Conservation (phyloP, 345 rosid genomes). For the Gossypium turneri region DNA sequence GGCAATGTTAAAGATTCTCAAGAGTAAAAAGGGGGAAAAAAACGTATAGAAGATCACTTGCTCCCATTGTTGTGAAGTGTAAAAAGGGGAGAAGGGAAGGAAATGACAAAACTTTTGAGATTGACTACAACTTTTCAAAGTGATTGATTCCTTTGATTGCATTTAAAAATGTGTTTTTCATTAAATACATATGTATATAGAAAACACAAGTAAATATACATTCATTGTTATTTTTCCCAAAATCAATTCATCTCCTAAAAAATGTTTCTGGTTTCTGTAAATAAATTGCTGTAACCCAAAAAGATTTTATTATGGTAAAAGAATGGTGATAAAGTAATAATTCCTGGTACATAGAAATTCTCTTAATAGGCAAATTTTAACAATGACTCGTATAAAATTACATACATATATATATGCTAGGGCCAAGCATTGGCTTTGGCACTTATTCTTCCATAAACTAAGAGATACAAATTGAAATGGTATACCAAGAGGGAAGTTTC, state of each 20-base stretch:
- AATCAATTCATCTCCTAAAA: constrained; percentile 15
- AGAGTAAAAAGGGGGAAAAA: constrained; percentile 19
- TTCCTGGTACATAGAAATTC: not conserved
- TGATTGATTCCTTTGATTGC: not conserved
- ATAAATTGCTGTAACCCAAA: not conserved
- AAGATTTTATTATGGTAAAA: not conserved
- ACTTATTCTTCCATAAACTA: not conserved
- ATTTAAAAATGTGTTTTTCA: not conserved
- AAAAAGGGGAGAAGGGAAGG: constrained; percentile 1
- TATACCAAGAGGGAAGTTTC: not conserved
- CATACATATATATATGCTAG: not conserved
- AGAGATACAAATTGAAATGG: not conserved
- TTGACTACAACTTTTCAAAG: not conserved
- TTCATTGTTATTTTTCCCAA: not conserved
- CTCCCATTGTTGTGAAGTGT: constrained; percentile 24
- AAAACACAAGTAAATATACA: not conserved
- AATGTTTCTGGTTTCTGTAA: constrained; percentile 37
- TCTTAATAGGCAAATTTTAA: constrained; percentile 7
- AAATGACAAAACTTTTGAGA: not conserved
- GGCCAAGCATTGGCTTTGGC: not conserved
- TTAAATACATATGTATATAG: not conserved
- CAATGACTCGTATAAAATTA: not conserved
- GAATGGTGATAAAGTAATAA: not conserved
- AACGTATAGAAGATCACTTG: constrained; percentile 23
- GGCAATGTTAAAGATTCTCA: constrained; percentile 40